Percentiles rank a stretch among this genome's conserved stretches.
Conservation (phyloP, 169 alveolate species). For the Neospora caninum region DNA sequence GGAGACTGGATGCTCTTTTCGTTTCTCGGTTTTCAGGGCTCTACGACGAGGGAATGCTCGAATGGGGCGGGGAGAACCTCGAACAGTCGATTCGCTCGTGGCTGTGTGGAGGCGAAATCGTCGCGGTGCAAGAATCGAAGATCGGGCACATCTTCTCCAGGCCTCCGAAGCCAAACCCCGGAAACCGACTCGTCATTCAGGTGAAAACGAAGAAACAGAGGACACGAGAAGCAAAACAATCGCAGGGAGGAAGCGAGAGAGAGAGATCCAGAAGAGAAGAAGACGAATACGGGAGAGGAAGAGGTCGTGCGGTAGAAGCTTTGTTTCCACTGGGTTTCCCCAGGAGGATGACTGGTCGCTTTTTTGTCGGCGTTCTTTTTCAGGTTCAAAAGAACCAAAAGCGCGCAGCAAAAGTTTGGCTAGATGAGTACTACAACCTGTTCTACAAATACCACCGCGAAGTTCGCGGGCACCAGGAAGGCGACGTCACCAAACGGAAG, state of each 20-base stretch:
- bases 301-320: too few species aligned
- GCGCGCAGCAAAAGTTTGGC: constrained; percentile 71
- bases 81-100: constrained; percentile 77
- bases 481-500: background rate
- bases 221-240: background rate
- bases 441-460: constrained; percentile 54
- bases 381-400: constrained; percentile 69
- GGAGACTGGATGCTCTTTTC: too few species aligned
- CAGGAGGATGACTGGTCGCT: background rate
- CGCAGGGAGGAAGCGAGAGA: too few species aligned
- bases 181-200: constrained; percentile 10
- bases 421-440: constrained; percentile 64
- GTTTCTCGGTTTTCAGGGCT: constrained; percentile 48
- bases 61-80: constrained; percentile 82
- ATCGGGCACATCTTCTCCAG: constrained; percentile 72
- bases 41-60: constrained; percentile 74
- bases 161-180: constrained; percentile 30
- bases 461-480: constrained; percentile 46
- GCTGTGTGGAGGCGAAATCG: constrained; percentile 78
- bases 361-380: background rate
- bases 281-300: background rate
- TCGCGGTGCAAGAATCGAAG: constrained; percentile 62
- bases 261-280: background rate
- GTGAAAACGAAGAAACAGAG: background rate
- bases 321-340: background rate